A percentile compares a stretch with the other conserved stretches of the same genome.
Evolutionary conservation across 495 filamentous ascomycete species (phyloP).

Genomic region (Neurospora sp.): DNA sequence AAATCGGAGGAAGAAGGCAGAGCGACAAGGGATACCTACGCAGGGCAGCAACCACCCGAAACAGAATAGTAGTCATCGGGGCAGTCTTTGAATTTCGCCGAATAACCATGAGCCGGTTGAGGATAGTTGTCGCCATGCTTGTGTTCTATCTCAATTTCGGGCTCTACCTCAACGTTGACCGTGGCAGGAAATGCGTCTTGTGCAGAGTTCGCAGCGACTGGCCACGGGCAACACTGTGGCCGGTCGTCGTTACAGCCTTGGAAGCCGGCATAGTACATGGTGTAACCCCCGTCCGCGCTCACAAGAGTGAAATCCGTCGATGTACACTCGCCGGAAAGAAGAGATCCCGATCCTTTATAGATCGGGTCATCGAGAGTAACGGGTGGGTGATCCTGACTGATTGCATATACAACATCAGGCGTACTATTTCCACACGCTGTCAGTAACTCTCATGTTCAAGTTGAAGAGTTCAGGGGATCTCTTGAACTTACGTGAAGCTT

Average conservation of each 20-base stretch:
- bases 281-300: slow-evolving; percentile 9
- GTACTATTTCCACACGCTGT: slow-evolving; percentile 3
- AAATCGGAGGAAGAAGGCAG: background rate
- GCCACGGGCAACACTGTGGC: slow-evolving; percentile 21
- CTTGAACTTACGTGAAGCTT: slow-evolving; percentile 11
- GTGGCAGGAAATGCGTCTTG: background rate
- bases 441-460: background rate
- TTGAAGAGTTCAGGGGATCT: background rate
- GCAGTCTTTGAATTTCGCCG: slow-evolving; percentile 6
- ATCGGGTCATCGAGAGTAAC: slow-evolving; percentile 2
- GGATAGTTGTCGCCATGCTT: slow-evolving; percentile 10
- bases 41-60: slow-evolving; percentile 18
- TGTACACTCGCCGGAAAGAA: slow-evolving; percentile 15
- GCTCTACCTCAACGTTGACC: background rate
- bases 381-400: background rate
- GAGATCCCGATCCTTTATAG: slow-evolving; percentile 9
- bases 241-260: slow-evolving; percentile 15
- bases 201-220: slow-evolving; percentile 4
- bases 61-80: slow-evolving; percentile 22
- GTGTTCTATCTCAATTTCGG: background rate
- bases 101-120: slow-evolving; percentile 4
- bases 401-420: slow-evolving; percentile 8
- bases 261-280: slow-evolving; percentile 17
- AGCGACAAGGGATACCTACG: slow-evolving; percentile 3
- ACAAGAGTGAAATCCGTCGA: slow-evolving; percentile 18